Base-by-base conservation (phyloP, 2,329 filamentous ascomycete genomes). In the Colletotrichum costaricense region DNA sequence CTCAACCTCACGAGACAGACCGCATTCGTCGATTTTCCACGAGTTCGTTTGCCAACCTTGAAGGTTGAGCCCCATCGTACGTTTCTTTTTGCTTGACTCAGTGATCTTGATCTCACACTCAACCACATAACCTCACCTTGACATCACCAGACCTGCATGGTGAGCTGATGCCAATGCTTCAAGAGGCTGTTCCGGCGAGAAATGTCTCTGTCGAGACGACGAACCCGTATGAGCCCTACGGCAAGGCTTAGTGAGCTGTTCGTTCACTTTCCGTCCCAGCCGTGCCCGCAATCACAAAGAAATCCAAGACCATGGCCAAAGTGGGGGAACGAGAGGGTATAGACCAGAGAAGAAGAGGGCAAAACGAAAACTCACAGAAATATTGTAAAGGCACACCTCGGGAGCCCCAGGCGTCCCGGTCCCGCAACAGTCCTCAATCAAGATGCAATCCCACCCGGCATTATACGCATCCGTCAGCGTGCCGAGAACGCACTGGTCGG, bases 401-500 rank as follows among this genome's bases (percentile, higher is more conserved):
- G 55, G 69, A 33, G 59, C 72, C 19, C 63, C 69, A 11, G 59
- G 57, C 56, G 69, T 73, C 59, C 24, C 56, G 7, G 72, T 73
- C 35, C 33, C 72, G 56, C 72, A 73, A 49, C 71, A 73, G 62
- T 73, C 71, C 35, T 73, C 67, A 14, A 73, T 8, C 71, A 73
- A 52, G 33, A 71, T 49, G n/a, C 67, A 73, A n/a, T 73, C 71
- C 71, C 71, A 73, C 12, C 89, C 89, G 73, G 84, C 85, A 75
- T 84, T 87, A 75, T 88, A 89, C 3, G 86, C 88, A 80, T 92
- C 88, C 62, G 84, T 82, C 71, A 91, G 79, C 16, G 88, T 90
- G 1, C 88, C 88, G 26, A 87, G 82, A 8, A 92, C 89, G 77
- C 89, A 91, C 77, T 91, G 89, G 79, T 92, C 89, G 3, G 89